phyloP scores from a whole-genome alignment of 352 stramenopile species.

The Lagenidium giganteum region DNA sequence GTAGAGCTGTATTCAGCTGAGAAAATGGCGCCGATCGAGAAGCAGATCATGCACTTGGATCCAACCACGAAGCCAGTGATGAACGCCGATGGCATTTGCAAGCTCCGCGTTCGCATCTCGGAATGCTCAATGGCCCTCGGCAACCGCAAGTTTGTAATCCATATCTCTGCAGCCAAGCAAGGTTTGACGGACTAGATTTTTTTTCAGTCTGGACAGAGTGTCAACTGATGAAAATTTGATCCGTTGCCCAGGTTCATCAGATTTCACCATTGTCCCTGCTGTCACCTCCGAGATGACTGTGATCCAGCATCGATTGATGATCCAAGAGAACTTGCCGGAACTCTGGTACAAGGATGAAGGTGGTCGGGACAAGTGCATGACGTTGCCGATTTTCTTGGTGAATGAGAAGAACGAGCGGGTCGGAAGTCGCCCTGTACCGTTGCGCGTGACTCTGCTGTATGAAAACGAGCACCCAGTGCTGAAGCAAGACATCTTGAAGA shows the following conservation, averaged over 20 bases:
- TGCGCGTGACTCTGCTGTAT: conserved; percentile 80
- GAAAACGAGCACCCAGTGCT: conserved; percentile 87
- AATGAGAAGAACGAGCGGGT: conserved; percentile 80
- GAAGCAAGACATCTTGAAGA: conserved; percentile 95
- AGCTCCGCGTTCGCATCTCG: conserved; percentile 71
- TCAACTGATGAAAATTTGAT: too few species aligned
- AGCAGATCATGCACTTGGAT: conserved; percentile 76
- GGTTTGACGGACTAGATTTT: too few species aligned
- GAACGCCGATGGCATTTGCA: conserved; percentile 79
- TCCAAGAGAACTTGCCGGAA: conserved; percentile 79
- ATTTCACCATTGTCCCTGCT: conserved; percentile 58
- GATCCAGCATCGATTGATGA: conserved; percentile 79
- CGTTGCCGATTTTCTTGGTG: conserved; percentile 66
- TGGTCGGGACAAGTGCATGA: conserved; percentile 83
- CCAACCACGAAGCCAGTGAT: conserved; percentile 74
- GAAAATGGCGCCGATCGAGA: conserved; percentile 80
- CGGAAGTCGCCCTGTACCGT: conserved; percentile 62
- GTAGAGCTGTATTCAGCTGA: conserved; percentile 81
- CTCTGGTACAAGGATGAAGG: conserved; percentile 87
- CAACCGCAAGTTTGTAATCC: conserved; percentile 84
- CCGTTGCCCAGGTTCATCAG: too few species aligned
- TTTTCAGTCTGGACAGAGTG: too few species aligned
- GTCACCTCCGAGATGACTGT: conserved; percentile 80
- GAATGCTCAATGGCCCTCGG: conserved; percentile 83
- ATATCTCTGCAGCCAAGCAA: conserved; percentile 66